Base-by-base conservation (phyloP, 345 rosid species). In the Iberis pinnata region DNA sequence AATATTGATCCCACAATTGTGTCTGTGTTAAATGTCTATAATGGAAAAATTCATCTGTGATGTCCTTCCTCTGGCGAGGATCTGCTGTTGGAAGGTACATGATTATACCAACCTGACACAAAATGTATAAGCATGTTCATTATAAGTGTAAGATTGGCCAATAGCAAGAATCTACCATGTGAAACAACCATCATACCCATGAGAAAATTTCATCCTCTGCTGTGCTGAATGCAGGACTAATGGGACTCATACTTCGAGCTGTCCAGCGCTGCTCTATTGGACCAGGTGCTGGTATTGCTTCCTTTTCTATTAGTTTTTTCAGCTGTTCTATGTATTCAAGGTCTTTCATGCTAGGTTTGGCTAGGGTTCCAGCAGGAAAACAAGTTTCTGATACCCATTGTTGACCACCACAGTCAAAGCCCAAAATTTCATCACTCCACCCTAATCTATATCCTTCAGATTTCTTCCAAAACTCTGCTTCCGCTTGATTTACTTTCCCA, bases 231-330 rank as follows among this genome's bases (percentile, higher is more conserved):
- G 99, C 94, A 40, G 84, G 94, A 75, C 94, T 93, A 81, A 93
- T 80, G 41, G 56, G 64, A 68, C 97, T 93, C 79, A 65, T 81
- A 74, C 90, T 93, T 57, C 84, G 31, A 61, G 85, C 79, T 32
- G 97, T 78, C 97, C 99, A 93, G 15, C 97, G 95, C 70, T 88
- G 97, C 74, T 88, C 99, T 60, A 86, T 88, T 10, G 97, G 97
- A 68, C 79, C 76, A 65, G 82, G 94, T 55, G 99, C 89, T 40
- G 95, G 92, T 60, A 88, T 37, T 49, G 78, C 72, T 75, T 83
- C 84, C 61, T 67, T 81, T 73, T 88, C 87, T 49, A 93, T 85
- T 32, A 93, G 84, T 71, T 72, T 46, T 75, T 80, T 86, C 75
- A 93, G 70, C 67, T 80, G 73, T 69, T 88, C 87, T 61, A 88